Conservation (phyloP, 345 rosid genomes). For the Linum lewisii region DNA sequence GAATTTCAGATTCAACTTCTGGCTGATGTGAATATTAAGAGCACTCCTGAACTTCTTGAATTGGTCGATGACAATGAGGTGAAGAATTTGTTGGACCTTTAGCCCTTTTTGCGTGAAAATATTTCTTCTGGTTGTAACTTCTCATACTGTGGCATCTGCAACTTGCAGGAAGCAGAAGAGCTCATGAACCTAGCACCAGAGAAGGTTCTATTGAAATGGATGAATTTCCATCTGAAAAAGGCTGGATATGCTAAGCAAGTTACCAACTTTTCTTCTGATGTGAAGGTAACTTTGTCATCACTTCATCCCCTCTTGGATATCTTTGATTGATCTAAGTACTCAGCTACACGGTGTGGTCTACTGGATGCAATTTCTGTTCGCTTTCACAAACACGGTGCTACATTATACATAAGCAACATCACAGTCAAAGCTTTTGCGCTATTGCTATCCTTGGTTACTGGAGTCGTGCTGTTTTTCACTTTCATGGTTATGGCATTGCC, state of each 20-base stretch:
- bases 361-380: too few relatives aligned
- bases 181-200: constrained; percentile 86
- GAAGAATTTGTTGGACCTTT: constrained; percentile 4
- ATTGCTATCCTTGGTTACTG: too few relatives aligned
- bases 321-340: too few relatives aligned
- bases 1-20: constrained; percentile 74
- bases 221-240: constrained; percentile 95
- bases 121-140: background rate
- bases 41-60: constrained; percentile 90
- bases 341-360: too few relatives aligned
- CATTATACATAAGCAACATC: too few relatives aligned
- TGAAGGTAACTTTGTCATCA: constrained; percentile 52
- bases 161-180: constrained; percentile 86
- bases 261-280: constrained; percentile 88
- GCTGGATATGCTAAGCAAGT: constrained; percentile 81
- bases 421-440: background rate
- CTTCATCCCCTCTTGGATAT: background rate
- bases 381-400: too few relatives aligned
- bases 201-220: constrained; percentile 92
- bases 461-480: constrained; percentile 13
- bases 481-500: constrained; percentile 8
- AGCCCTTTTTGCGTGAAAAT: constrained; percentile 4
- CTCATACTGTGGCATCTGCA: constrained; percentile 2
- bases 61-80: constrained; percentile 79
- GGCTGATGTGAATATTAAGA: constrained; percentile 88